Conservation (phyloP, 2,329 filamentous ascomycete species). For the Dendryphion nanum region DNA sequence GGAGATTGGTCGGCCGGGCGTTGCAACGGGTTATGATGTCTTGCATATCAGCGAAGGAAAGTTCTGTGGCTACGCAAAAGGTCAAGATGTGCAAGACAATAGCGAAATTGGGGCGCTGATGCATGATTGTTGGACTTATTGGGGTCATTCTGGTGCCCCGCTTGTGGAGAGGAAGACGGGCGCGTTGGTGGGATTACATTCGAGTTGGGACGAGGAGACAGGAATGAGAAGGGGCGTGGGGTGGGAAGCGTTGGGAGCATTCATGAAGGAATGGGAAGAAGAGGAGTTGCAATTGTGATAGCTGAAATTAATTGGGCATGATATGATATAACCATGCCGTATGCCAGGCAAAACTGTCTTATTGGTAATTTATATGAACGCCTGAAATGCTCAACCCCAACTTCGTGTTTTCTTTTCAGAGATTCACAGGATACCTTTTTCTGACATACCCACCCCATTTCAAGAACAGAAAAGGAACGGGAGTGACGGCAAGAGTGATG, state of each 20-base stretch:
- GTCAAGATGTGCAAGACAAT: constrained; percentile 50
- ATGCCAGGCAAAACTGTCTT: too few relatives aligned
- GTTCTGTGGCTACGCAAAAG: constrained; percentile 41
- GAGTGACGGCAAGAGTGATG: constrained; percentile 42
- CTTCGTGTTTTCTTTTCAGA: too few relatives aligned
- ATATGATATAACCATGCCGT: too few relatives aligned
- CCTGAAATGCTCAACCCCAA: too few relatives aligned
- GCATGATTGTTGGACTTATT: constrained; percentile 59
- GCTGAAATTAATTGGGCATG: too few relatives aligned
- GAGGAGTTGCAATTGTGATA: too few relatives aligned
- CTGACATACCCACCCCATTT: constrained; percentile 44
- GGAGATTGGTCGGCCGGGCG: constrained; percentile 37
- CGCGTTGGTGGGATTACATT: constrained; percentile 51
- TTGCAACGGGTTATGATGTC: constrained; percentile 47
- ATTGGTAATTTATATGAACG: too few relatives aligned
- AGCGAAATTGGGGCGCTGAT: constrained; percentile 52
- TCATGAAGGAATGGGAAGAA: constrained; percentile 23
- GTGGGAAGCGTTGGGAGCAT: constrained; percentile 45
- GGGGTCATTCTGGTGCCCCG: constrained; percentile 54
- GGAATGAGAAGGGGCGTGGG: constrained; percentile 52
- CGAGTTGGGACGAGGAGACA: constrained; percentile 54
- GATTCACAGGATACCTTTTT: constrained; percentile 18
- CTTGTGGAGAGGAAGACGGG: constrained; percentile 41
- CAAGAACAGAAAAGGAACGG: constrained; percentile 41
- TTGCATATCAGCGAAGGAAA: constrained; percentile 47